Conservation (phyloP, 1,139 yeast genomes). For the Yamadazyma triangularis region DNA sequence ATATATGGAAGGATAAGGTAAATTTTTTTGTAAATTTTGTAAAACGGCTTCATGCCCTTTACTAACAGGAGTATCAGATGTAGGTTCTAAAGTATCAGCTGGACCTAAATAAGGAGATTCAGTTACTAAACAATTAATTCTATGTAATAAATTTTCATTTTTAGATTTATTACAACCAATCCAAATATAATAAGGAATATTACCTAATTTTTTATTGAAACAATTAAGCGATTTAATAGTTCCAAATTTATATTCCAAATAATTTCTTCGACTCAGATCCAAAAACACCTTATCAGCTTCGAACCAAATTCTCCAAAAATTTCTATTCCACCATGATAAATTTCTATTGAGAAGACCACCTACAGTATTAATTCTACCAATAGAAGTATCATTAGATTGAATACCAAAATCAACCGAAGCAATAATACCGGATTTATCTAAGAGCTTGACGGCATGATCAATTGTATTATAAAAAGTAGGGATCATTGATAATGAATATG, state of each 20-base stretch:
- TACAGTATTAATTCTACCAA: conserved; percentile 69
- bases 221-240: conserved; percentile 70
- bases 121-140: conserved; percentile 69
- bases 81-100: conserved; percentile 13
- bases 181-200: conserved; percentile 81
- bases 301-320: conserved; percentile 86
- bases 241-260: conserved; percentile 76
- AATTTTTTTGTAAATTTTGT: conserved; percentile 53
- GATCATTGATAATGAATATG: conserved; percentile 80
- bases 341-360: conserved; percentile 72
- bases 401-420: conserved; percentile 80
- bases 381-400: conserved; percentile 57
- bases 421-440: conserved; percentile 55
- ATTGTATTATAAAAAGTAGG: conserved; percentile 79
- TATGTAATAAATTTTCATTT: conserved; percentile 55
- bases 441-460: conserved; percentile 56
- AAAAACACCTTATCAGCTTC: conserved; percentile 78
- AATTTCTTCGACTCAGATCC: conserved; percentile 78
- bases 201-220: conserved; percentile 60
- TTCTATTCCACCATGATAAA: conserved; percentile 71
- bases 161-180: conserved; percentile 70
- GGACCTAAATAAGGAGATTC: conserved; percentile 82
- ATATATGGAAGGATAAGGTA: conserved; percentile 76
- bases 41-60: conserved; percentile 80
- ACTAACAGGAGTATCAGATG: conserved; percentile 2